These are phyloP conservation scores for Malania oleifera DNA, from an alignment of 164 flowering plant species.

Conservation along the genomic window DNA sequence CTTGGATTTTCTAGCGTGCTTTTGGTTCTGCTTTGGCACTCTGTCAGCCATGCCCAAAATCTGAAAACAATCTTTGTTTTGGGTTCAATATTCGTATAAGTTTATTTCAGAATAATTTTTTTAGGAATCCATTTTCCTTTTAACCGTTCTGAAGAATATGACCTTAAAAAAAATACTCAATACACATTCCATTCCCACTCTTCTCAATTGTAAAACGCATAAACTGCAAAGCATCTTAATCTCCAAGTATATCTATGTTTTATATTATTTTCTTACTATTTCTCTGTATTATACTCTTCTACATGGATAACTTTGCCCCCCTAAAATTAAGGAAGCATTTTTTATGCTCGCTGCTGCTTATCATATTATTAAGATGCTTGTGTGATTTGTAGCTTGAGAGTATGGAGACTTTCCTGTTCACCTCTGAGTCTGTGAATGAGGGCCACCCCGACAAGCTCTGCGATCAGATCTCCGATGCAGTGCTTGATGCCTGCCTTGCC, in stretches of 20 bases:
- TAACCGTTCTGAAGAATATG: background rate
- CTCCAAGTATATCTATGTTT: too few species aligned
- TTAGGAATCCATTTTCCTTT: background rate
- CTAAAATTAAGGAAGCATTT: background rate
- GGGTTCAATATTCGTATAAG: background rate
- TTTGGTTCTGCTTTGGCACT: background rate
- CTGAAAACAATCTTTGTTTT: background rate
- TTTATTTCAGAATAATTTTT: background rate
- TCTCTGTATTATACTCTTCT: too few species aligned
- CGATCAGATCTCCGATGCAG: slow-evolving; percentile 84
- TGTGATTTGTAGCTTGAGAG: slow-evolving; percentile 24
- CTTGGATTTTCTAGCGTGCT: too few species aligned
- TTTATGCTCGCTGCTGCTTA: background rate
- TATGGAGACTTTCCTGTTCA: slow-evolving; percentile 80
- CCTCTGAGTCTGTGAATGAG: slow-evolving; percentile 86
- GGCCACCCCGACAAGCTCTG: slow-evolving; percentile 89
- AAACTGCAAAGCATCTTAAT: too few species aligned
- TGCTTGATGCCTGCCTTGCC: slow-evolving; percentile 78
- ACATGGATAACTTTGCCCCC: too few species aligned
- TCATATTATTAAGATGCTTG: background rate
- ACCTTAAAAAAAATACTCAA: too few species aligned
- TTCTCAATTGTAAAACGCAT: background rate
- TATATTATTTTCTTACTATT: too few species aligned
- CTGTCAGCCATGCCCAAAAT: background rate
- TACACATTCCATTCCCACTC: background rate